Evolutionary conservation across 768 basidiomycete species (phyloP), one percentile per base, ranked within the genome.

Genomic region (Tubosaeta brunneosetosa): DNA sequence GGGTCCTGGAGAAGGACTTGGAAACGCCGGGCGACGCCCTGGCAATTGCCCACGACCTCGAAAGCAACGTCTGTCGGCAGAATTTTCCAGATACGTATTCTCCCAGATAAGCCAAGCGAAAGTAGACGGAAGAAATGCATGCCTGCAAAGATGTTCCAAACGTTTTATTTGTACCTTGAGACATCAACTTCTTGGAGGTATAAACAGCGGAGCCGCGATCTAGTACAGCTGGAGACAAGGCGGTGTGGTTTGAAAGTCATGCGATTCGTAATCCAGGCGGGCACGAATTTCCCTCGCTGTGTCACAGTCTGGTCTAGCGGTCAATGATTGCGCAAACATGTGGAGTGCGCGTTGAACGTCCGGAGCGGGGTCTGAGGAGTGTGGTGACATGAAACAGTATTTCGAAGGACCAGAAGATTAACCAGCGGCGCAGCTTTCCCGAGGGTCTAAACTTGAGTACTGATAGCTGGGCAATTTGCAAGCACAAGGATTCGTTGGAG

Each of bases 281-380:
- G 45, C 56, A 63, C 58, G 63, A 57, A 51, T 50, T 44, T 29
- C 65, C 62, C 57, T 61, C 63, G 53, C 56, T 48, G 58, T 55
- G 58, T 51, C 22, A 22, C 22, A 63, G 63, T 50, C 53, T 53
- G 44, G 66, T 63, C 59, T 46, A 58, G 56, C 52, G 53, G 63
- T 58, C 56, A 50, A 51, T 64, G 51, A 48, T 66, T 59, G 65
- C 56, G 55, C 49, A 62, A 59, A 67, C 66, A 68, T 71, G 67
- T 66, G 67, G 67, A 60, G 45, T 61, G 59, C 59, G 66, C 68
- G 51, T 68, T 67, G 66, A 57, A 60, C 58, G 49, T 55, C 59
- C 50, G 52, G 55, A 66, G 54, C 55, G 60, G 62, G 66, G 64
- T 62, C 55, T 58, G 55, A 60, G 50, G 59, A 53, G 49, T 56